phyloP scores from a whole-genome alignment of 106 monocot species.

The Acanthochlamys bracteata region DNA sequence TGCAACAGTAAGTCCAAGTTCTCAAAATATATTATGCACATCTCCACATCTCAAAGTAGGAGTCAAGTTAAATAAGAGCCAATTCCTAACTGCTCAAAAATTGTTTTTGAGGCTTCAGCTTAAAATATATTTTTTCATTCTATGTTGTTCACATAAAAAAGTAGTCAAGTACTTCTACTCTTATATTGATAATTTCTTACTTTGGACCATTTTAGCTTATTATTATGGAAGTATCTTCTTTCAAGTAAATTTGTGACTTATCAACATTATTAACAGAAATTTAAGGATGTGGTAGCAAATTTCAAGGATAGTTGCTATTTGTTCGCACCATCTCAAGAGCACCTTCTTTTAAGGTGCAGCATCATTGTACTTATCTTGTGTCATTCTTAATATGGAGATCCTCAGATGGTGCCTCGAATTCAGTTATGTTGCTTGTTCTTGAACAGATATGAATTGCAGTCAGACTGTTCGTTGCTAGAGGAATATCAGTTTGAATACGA shows the following conservation, averaged over 20 bases:
- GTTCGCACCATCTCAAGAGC: slow-evolving; percentile 42
- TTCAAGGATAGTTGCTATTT: slow-evolving; percentile 34
- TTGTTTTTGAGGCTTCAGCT: too few species aligned
- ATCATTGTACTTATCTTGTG: too few species aligned
- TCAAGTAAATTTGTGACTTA: background rate
- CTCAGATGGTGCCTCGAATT: too few species aligned
- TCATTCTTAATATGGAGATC: slow-evolving; percentile 1
- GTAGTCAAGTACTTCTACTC: too few species aligned
- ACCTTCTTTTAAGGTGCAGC: slow-evolving; percentile 70
- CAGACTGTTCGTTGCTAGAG: slow-evolving; percentile 45
- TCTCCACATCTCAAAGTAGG: background rate
- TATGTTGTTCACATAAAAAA: too few species aligned
- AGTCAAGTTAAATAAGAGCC: too few species aligned
- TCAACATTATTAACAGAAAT: slow-evolving; percentile 46
- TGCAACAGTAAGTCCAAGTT: slow-evolving; percentile 32
- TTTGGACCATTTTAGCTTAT: too few species aligned
- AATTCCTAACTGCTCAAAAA: too few species aligned
- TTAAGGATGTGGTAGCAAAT: slow-evolving; percentile 53
- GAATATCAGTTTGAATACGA: slow-evolving; percentile 60
- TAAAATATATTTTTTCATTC: too few species aligned
- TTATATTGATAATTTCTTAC: too few species aligned
- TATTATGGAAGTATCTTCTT: background rate
- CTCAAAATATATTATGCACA: background rate
- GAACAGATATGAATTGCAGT: slow-evolving; percentile 77
- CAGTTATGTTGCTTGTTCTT: too few species aligned